Base-by-base conservation (phyloP, 345 rosid genomes). In the Durio zibethinus region DNA sequence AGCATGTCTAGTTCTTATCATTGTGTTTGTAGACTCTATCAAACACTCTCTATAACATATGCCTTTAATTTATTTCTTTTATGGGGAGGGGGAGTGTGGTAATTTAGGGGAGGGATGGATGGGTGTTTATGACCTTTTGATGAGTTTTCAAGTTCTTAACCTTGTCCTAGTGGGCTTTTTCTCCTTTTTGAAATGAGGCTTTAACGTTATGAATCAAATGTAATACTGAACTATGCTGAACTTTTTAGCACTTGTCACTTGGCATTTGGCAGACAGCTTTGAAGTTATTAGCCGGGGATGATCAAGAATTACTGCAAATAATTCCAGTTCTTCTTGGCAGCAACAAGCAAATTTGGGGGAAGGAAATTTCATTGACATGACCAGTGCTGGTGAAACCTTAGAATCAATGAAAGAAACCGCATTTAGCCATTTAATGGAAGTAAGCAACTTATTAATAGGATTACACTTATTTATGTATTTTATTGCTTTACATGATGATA, bases 381-480 rank as follows among this genome's bases (percentile, higher is more conserved):
- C 75, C 61, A 77, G 66, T 43, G 86, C 84, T 52, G 70, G 75
- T 74, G 84, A 82, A 64, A 60, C 91, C 54, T 53, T 89, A 77
- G 84, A 87, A 77, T 81, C 85, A 68, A 78, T 88, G 92, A 87
- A 87, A 82, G 97, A 93, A 86, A 87, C 90, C 83, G 92, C 99
- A 18, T 93, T 80, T 80, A 93, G 98, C 84, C 98, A 85, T 86
- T 83, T 96, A 79, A 81, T 96, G 90, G 99, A 96, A 97, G 99
- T 88, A 74, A 84, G 81, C 36, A 76, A 76, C 80, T 56, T 79
- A 9, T 48, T 23, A 62, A 36, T 53, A 52, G 45, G 52, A 29
- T 43, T 54, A 15, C 45, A 31, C 4, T 18, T 61, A 20, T 80
- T 33, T 38, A 16, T 53, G 10, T 64, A 12, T 7, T 29, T 48